Conservation (phyloP, 2,329 filamentous ascomycete genomes). For the Neopestalotiopsis rosae region DNA sequence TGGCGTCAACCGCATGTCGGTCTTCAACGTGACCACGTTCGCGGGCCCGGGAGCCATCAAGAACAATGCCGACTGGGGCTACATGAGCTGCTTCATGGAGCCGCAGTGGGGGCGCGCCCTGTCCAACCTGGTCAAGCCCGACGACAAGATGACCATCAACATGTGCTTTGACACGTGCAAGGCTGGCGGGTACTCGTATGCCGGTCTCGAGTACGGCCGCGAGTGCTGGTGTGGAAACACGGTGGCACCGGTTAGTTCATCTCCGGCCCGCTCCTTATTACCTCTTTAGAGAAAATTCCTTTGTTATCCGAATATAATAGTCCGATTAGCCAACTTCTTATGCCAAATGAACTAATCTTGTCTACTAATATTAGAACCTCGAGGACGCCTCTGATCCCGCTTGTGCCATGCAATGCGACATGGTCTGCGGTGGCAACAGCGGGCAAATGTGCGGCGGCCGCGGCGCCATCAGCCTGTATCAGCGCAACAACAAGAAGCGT, state of each 20-base stretch:
- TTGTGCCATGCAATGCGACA: slow-evolving; percentile 28
- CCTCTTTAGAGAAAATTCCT: too few species aligned
- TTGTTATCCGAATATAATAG: too few species aligned
- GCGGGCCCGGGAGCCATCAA: slow-evolving; percentile 20
- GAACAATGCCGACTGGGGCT: slow-evolving; percentile 22
- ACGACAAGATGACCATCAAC: slow-evolving; percentile 41
- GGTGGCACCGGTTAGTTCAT: not conserved
- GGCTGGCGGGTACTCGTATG: slow-evolving; percentile 40
- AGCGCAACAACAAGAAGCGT: slow-evolving; percentile 18
- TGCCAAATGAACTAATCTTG: too few species aligned
- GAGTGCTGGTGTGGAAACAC: slow-evolving; percentile 41
- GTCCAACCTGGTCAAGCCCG: slow-evolving; percentile 21
- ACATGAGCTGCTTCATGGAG: slow-evolving; percentile 21
- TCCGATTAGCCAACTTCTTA: too few species aligned
- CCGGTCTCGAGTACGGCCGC: slow-evolving; percentile 41
- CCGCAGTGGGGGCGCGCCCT: slow-evolving; percentile 12
- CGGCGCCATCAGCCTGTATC: slow-evolving; percentile 21
- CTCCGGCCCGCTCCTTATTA: not conserved
- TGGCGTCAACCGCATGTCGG: slow-evolving; percentile 26
- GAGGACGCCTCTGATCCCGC: slow-evolving; percentile 24
- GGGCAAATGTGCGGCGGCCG: slow-evolving; percentile 25
- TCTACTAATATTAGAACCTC: slow-evolving; percentile 7
- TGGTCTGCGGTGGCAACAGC: slow-evolving; percentile 24
- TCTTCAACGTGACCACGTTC: slow-evolving; percentile 24
- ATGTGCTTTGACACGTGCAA: slow-evolving; percentile 34